phyloP scores from a whole-genome alignment of 169 alveolate genomes.

The Cystoisospora suis region DNA sequence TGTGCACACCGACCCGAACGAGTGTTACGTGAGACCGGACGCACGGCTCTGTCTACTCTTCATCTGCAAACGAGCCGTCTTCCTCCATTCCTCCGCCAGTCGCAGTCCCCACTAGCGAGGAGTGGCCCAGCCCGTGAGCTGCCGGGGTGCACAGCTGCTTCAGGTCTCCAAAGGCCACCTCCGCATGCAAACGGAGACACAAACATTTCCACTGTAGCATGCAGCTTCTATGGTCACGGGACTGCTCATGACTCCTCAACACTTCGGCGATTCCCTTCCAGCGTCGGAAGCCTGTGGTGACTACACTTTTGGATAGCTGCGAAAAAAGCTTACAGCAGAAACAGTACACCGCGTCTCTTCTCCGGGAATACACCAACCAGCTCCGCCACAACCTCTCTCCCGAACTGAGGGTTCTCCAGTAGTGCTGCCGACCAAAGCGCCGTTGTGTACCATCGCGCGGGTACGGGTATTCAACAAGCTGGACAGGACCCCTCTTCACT shows the following conservation, averaged over 20 bases:
- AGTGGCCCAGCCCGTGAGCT: no score
- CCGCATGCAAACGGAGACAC: slow-evolving; percentile 2
- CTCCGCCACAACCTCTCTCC: slow-evolving; percentile 26
- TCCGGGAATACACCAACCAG: slow-evolving; percentile 25
- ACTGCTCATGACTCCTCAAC: slow-evolving; percentile 17
- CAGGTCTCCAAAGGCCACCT: slow-evolving; percentile 29
- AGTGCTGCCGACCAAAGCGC: slow-evolving; percentile 39
- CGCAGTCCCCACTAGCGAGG: no score
- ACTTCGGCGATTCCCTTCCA: slow-evolving; percentile 32
- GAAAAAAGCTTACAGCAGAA: slow-evolving; percentile 31
- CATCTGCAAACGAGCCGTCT: no score
- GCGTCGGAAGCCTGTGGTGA: slow-evolving; percentile 22
- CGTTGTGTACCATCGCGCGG: slow-evolving; percentile 21
- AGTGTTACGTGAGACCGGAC: no score
- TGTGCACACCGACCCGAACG: no score
- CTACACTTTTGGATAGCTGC: slow-evolving; percentile 24
- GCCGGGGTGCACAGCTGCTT: slow-evolving; percentile 10
- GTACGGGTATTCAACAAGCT: neutral
- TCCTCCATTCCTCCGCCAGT: no score
- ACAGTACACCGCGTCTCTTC: slow-evolving; percentile 32
- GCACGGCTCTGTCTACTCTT: no score
- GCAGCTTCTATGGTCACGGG: slow-evolving; percentile 26
- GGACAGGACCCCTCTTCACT: slow-evolving; percentile 23
- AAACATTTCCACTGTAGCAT: slow-evolving; percentile 33
- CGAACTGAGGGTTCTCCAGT: slow-evolving; percentile 15